These are phyloP conservation scores for Suillus tomentosus DNA, from an alignment of 768 basidiomycete genomes.

Conservation along the genomic window DNA sequence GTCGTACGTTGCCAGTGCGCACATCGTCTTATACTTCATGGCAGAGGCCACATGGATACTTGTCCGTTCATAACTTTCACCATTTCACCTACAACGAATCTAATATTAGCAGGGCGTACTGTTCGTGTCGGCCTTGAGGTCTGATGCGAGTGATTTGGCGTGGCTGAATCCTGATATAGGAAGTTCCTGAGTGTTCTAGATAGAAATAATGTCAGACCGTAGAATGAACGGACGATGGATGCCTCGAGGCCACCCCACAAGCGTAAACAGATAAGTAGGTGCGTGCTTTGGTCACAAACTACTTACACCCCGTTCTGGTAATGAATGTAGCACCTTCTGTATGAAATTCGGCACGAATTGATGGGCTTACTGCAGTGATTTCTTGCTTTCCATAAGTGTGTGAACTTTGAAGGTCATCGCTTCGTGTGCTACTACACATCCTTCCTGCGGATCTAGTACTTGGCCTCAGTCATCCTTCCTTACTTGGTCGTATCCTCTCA, in stretches of 20 bases:
- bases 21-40: constrained; percentile 5
- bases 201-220: not conserved
- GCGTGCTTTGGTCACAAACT: not conserved
- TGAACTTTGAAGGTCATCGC: no score
- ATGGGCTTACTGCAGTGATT: constrained; percentile 1
- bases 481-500: no score
- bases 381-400: no score
- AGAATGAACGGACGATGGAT: not conserved
- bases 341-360: not conserved
- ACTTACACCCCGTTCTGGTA: not conserved
- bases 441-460: no score
- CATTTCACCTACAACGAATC: constrained; percentile 1
- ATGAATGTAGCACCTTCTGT: not conserved
- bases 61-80: not conserved
- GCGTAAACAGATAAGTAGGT: no score
- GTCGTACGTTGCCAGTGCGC: not conserved
- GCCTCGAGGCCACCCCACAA: constrained; percentile 9
- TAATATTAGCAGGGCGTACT: not conserved
- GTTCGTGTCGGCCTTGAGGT: not conserved
- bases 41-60: constrained; percentile 1
- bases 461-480: no score
- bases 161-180: not conserved
- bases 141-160: not conserved
- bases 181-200: constrained; percentile 2
- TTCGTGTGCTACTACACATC: no score